Evolutionary conservation across 2,329 filamentous ascomycete species (phyloP), one percentile per base, ranked within the genome.

Genomic region (Teratosphaeria gauchensis): DNA sequence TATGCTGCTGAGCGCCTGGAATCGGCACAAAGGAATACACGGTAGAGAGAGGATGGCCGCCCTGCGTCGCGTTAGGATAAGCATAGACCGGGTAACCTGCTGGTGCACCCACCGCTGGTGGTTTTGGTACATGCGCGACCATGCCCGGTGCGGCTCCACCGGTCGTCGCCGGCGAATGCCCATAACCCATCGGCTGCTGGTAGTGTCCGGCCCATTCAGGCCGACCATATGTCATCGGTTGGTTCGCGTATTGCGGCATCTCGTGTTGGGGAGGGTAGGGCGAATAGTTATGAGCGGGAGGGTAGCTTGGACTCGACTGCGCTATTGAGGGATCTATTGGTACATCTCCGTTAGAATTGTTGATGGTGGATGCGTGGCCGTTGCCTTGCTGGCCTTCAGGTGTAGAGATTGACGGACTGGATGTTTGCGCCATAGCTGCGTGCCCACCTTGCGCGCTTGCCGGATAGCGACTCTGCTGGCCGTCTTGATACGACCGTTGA

Each of bases 301-400:
- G 84, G 74, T 95, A 96, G 69, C 90, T 92, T 61, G 92, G 92
- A 82, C 90, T 96, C 72, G 90, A 89, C 70, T 89, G 87, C 76
- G 91, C 89, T 75, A 96, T 96, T 76, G 91, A 95, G 72, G 92
- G 91, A 95, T 96, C 92, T 96, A 95, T 92, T 87, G 90, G 90
- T 81, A 95, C 85, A 86, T 90, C 87, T 84, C 83, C 84, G 90
- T 96, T 89, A 96, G 92, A 95, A 78, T 90, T 92, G 79, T 87
- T 83, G 82, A 84, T 81, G 75, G 64, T 63, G 58, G 65, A 60
- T 64, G 66, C 65, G 65, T 69, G 65, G 61, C 83, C 81, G 79
- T 84, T 82, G 80, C 86, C 87, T 86, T 88, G 85, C 83, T 80
- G 80, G 75, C 81, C 88, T 90, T 91, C 88, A 83, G 86, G 83